Conservation (phyloP, 192 early-diverging fungal species). For the Umbelopsis isabellina region DNA sequence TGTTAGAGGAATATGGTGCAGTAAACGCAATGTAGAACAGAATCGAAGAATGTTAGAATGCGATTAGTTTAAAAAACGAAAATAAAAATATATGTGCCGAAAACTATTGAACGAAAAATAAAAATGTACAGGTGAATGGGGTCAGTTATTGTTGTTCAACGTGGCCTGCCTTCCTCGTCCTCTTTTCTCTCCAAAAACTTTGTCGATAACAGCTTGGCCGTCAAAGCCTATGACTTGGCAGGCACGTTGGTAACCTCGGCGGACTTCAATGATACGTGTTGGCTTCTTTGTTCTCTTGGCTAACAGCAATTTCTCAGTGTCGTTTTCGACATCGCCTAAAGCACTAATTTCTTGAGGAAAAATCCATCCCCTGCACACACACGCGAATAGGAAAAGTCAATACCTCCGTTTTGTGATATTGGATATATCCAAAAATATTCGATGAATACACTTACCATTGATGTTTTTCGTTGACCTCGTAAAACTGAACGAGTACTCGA, state of each 20-base stretch:
- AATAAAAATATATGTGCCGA: background rate
- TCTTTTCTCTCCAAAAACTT: constrained; percentile 15
- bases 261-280: constrained; percentile 29
- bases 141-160: constrained; percentile 2
- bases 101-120: background rate
- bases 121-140: constrained; percentile 20
- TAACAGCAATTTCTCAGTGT: constrained; percentile 24
- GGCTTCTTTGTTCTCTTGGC: constrained; percentile 29
- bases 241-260: constrained; percentile 29
- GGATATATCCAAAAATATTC: background rate
- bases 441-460: constrained; percentile 21
- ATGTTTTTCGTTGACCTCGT: constrained; percentile 31
- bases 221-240: constrained; percentile 21
- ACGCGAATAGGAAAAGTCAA: background rate
- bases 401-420: background rate
- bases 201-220: constrained; percentile 2
- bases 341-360: constrained; percentile 9
- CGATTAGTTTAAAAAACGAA: background rate
- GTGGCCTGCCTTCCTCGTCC: background rate
- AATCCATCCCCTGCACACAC: constrained; percentile 36
- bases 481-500: constrained; percentile 31
- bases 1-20: background rate
- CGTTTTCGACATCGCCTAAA: constrained; percentile 25
- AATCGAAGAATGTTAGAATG: constrained; percentile 37
- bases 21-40: background rate